Percentiles rank a stretch among this genome's conserved stretches.
Conservation (phyloP, 2,329 filamentous ascomycete species). For the Daldinia eschscholtzii region DNA sequence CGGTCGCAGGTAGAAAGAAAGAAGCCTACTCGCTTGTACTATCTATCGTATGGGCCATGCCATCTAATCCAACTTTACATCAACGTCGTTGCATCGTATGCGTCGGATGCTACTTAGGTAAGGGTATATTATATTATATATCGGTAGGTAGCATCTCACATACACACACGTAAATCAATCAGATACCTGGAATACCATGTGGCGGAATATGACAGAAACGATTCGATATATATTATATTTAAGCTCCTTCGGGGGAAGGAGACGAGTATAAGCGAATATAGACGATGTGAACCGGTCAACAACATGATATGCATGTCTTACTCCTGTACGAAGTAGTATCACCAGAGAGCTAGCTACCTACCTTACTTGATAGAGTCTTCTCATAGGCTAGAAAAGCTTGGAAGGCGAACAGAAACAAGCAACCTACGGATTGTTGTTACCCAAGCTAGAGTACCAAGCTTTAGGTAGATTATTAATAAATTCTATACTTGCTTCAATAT, state of each 20-base stretch:
- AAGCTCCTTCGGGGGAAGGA: constrained; percentile 9
- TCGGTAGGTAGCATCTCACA: constrained; percentile 13
- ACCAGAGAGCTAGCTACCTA: not conserved
- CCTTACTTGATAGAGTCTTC: not conserved
- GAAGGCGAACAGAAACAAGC: constrained; percentile 8
- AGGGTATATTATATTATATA: constrained; percentile 7
- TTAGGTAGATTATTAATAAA: constrained; percentile 8
- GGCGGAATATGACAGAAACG: constrained; percentile 24
- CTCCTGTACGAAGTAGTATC: constrained; percentile 8
- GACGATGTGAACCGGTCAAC: constrained; percentile 18
- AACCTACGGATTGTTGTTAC: constrained; percentile 10
- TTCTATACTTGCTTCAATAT: constrained; percentile 1
- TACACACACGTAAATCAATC: constrained; percentile 9
- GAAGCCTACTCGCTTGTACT: not conserved
- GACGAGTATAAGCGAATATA: constrained; percentile 8
- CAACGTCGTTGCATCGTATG: constrained; percentile 17
- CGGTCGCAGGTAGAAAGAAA: constrained; percentile 21
- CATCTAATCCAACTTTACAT: constrained; percentile 17
- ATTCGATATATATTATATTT: constrained; percentile 30
- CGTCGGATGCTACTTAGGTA: constrained; percentile 27
- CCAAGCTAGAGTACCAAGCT: constrained; percentile 7
- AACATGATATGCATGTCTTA: constrained; percentile 14
- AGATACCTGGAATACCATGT: constrained; percentile 38
- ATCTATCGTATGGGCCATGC: not conserved
- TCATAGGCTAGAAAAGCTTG: not conserved